Base-by-base conservation (phyloP, 2,329 filamentous ascomycete genomes). In the Xylariaceae sp. region DNA sequence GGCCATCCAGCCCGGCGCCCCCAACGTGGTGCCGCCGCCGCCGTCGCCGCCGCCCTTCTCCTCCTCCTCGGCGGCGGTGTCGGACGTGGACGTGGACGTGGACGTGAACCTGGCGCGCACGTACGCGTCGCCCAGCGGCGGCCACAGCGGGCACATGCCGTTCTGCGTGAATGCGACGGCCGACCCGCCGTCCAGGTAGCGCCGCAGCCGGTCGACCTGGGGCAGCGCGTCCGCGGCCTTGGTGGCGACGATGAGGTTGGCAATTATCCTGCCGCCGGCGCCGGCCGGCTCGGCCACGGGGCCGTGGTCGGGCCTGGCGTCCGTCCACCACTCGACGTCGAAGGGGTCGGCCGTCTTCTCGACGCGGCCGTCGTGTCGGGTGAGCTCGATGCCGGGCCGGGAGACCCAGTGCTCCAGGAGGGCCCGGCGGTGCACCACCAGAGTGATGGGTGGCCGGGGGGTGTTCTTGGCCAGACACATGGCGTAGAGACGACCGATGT, bases 131-230 rank as follows among this genome's bases (percentile, higher is more conserved):
- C 70, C 70, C 31, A 65, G 53, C 6, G 72, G 72, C 16, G 71
- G 70, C 72, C 72, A 76, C 12, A 75, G 55, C 43, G 65, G 68
- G 19, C 84, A 88, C 76, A 95, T 83, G 29, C 90, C 90, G 49
- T 94, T 94, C 49, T 95, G 89, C 16, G 86, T 63, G 49, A 95
- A 84, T 10, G 82, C 68, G n/a, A 95, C 75, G 0, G 84, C 83
- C n/a, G 80, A 85, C 3, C 68, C 58, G 3, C 62, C 57, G 42
- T 77, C 70, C 3, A 79, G 69, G 33, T 94, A 74, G 1, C 72
- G 59, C 5, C 72, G 64, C 11, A 94, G 58, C 13, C 64, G 54
- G 32, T 69, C 66, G 5, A 69, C 59, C 25, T 83, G 80, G 1
- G 70, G 61, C n/a, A 84, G 56, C 0, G 84, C 83, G 23, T 74